Percentiles rank a stretch among this genome's conserved stretches.
phyloP scores from a whole-genome alignment of 768 basidiomycete species.

The Leccinum uliginosum region DNA sequence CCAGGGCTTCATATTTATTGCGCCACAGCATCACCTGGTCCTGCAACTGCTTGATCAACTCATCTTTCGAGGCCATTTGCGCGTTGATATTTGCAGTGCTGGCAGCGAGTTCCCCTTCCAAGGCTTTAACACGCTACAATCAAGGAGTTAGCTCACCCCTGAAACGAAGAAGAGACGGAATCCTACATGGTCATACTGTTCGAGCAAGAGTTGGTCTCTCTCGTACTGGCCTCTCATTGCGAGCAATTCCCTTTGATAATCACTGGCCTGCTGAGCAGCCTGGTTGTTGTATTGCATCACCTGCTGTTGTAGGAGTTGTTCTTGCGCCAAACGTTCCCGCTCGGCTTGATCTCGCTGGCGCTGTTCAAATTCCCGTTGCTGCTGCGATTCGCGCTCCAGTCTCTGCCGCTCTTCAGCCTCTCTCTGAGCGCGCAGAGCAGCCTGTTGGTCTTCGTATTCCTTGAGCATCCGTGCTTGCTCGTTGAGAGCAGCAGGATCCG shows the following conservation, averaged over 20 bases:
- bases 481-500: slow-evolving; percentile 66
- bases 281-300: slow-evolving; percentile 79
- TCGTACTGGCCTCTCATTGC: slow-evolving; percentile 97
- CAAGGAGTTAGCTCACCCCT: slow-evolving; percentile 4
- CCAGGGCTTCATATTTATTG: slow-evolving; percentile 97
- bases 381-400: slow-evolving; percentile 69
- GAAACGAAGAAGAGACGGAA: neutral
- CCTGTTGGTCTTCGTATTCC: slow-evolving; percentile 94
- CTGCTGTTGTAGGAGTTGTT: slow-evolving; percentile 80
- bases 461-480: slow-evolving; percentile 95
- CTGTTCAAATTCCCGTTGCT: slow-evolving; percentile 86
- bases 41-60: slow-evolving; percentile 91
- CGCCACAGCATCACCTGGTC: slow-evolving; percentile 97
- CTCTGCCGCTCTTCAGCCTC: slow-evolving; percentile 82
- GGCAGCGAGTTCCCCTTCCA: slow-evolving; percentile 83
- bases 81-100: slow-evolving; percentile 73
- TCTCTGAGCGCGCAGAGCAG: slow-evolving; percentile 74
- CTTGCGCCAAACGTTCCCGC: slow-evolving; percentile 82
- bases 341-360: slow-evolving; percentile 86
- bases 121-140: slow-evolving; percentile 84
- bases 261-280: slow-evolving; percentile 67
- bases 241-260: slow-evolving; percentile 86
- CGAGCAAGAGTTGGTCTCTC: slow-evolving; percentile 93
- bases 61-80: slow-evolving; percentile 90
- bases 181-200: slow-evolving; percentile 89